Evolutionary conservation across 2,329 filamentous ascomycete species (phyloP).

Genomic region (Aspergillus sp.): DNA sequence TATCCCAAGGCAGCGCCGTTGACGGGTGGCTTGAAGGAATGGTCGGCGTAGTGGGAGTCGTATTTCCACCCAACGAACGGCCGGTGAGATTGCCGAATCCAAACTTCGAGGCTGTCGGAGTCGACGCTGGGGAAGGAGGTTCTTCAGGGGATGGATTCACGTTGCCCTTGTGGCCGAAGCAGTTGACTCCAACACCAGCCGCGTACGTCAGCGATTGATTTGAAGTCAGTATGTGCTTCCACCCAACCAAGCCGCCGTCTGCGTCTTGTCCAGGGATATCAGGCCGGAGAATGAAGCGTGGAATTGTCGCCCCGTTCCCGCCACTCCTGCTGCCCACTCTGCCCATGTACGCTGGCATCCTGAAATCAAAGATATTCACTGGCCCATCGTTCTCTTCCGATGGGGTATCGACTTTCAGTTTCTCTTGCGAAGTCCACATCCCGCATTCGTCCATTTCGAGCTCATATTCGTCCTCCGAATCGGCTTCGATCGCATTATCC

Average conservation of each 20-base stretch:
- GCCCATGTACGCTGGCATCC: conserved; percentile 35
- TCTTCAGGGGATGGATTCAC: conserved; percentile 19
- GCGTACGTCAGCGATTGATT: conserved; percentile 32
- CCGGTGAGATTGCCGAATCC: conserved; percentile 27
- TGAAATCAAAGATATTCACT: conserved; percentile 31
- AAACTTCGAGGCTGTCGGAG: conserved; percentile 20
- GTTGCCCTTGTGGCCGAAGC: conserved; percentile 18
- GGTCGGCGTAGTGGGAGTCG: conserved; percentile 21
- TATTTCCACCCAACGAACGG: conserved; percentile 20
- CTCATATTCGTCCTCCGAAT: conserved; percentile 23
- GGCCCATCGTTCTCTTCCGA: conserved; percentile 18
- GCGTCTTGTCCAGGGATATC: conserved; percentile 34
- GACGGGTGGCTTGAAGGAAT: conserved; percentile 23
- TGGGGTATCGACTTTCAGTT: conserved; percentile 11
- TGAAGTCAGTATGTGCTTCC: conserved; percentile 35
- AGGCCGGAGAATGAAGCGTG: conserved; percentile 32
- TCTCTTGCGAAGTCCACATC: conserved; percentile 17
- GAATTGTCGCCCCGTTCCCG: conserved; percentile 22
- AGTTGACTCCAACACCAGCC: conserved; percentile 24
- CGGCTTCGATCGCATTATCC: conserved; percentile 21
- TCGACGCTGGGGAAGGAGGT: conserved; percentile 23
- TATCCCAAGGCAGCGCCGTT: conserved; percentile 28
- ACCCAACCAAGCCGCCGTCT: conserved; percentile 36
- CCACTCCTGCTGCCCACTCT: conserved; percentile 20
- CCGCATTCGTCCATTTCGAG: conserved; percentile 26